These are phyloP conservation scores for Neofusicoccum umdonicola DNA, from an alignment of 2,329 filamentous ascomycete species.

Conservation along the genomic window DNA sequence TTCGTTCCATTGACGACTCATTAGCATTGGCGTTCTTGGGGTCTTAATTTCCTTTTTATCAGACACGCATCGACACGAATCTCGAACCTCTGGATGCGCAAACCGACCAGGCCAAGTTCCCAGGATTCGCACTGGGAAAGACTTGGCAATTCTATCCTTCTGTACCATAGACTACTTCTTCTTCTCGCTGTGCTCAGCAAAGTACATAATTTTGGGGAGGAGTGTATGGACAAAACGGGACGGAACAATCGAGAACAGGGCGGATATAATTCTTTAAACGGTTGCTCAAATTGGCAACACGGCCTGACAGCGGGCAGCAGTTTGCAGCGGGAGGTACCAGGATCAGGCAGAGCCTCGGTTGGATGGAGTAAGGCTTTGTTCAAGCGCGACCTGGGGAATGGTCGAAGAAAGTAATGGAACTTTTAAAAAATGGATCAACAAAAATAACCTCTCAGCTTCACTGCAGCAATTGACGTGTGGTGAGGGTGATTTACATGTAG, in stretches of 20 bases:
- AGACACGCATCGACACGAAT: slow-evolving; percentile 12
- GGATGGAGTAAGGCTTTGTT: slow-evolving; percentile 1
- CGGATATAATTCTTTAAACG: neutral
- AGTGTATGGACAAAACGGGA: neutral
- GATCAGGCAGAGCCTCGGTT: neutral
- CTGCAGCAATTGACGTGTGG: neutral
- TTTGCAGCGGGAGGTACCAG: neutral
- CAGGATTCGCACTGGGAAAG: neutral
- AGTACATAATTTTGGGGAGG: slow-evolving; percentile 15
- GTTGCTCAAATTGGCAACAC: slow-evolving; percentile 5
- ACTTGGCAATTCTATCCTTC: slow-evolving; percentile 16
- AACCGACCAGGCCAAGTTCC: slow-evolving; percentile 1
- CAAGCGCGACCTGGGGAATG: neutral
- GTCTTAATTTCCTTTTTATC: neutral
- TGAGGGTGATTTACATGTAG: neutral
- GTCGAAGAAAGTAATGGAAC: slow-evolving; percentile 4
- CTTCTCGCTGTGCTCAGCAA: slow-evolving; percentile 5
- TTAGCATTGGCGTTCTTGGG: slow-evolving; percentile 19
- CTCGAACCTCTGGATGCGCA: slow-evolving; percentile 2
- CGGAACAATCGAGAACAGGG: neutral
- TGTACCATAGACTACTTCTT: slow-evolving; percentile 15
- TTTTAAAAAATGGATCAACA: neutral
- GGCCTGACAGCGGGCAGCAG: neutral
- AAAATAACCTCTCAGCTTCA: neutral
- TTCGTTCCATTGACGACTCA: slow-evolving; percentile 15